Evolutionary conservation across 2,329 filamentous ascomycete genomes (phyloP), one percentile per base, ranked within the genome.

Genomic region (Cephalotrichum gorgonifer): DNA sequence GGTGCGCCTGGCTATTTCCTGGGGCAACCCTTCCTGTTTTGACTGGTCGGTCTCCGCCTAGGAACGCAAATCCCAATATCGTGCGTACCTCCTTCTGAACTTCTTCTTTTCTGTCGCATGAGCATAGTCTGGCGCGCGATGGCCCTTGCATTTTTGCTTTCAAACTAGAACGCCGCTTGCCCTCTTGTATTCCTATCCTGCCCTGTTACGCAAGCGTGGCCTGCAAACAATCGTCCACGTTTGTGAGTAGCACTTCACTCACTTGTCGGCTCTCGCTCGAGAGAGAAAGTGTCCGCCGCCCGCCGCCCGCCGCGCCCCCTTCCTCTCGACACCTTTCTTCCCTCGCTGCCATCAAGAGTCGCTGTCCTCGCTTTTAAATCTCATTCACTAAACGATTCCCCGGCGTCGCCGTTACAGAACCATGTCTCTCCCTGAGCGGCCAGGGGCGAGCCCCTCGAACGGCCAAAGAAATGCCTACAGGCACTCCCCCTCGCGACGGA

Each of bases 401-500:
- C n/a, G 11, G 35, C n/a, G n/a, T n/a, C n/a, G 35, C 17, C 22
- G 35, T 39, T 20, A 20, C 35, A 73, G 70, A 62, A 70, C 58
- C 60, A 83, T 83, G 79, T 79, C 78, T 67, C 73, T 79, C 55
- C 76, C 78, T 54, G 71, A 78, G 62, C 75, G 84, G 64, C 85
- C 85, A 51, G 79, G 81, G 60, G 76, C 76, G 56, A 75, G 72
- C 56, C 75, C 81, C 53, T 73, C 73, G 49, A 76, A 76, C 58
- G 79, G 84, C 56, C 76, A 79, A 52, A 74, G 77, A 58, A 76
- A 71, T 59, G 71, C 78, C 51, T 88, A 86, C 64, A 77, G 83
- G 57, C 80, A 82, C 54, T 83, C 85, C 41, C 76, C 79, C 25
- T 79, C 81, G 48, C 79, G 85, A 58, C 81, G 84, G 56, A 72